phyloP scores from a whole-genome alignment of 23 red algal species.

The Cyanidium caldarium region DNA sequence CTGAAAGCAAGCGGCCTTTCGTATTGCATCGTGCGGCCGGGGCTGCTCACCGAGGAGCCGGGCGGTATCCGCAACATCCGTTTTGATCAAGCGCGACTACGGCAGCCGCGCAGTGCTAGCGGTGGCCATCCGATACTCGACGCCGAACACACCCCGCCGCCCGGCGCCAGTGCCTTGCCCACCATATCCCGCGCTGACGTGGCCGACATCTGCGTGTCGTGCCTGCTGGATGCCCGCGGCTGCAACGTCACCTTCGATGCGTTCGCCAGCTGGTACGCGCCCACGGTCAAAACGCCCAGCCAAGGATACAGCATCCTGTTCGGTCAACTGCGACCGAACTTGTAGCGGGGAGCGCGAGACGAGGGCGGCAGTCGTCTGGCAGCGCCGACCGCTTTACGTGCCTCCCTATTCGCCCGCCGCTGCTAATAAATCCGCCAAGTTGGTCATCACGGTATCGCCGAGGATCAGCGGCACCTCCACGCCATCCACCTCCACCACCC shows the following conservation, averaged over 20 bases:
- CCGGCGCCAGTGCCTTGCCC: slow-evolving; percentile 3
- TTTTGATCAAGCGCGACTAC: slow-evolving; percentile 27
- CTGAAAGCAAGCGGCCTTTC: slow-evolving; percentile 59
- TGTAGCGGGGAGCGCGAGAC: no score
- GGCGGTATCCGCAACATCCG: slow-evolving; percentile 46
- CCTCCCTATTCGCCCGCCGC: no score
- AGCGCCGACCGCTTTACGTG: no score
- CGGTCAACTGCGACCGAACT: slow-evolving; percentile 51
- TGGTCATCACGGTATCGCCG: no score
- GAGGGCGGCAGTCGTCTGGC: no score
- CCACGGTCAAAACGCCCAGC: slow-evolving; percentile 28
- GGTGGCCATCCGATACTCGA: neutral
- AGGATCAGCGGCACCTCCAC: no score
- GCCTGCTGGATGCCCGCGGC: slow-evolving; percentile 55
- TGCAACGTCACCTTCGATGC: slow-evolving; percentile 95
- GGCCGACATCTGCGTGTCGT: slow-evolving; percentile 64
- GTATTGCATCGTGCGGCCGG: slow-evolving; percentile 79
- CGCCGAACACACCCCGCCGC: neutral
- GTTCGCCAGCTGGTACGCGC: slow-evolving; percentile 66
- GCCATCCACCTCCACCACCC: no score
- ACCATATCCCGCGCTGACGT: slow-evolving; percentile 66
- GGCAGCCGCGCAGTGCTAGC: neutral
- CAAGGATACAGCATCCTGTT: slow-evolving; percentile 51
- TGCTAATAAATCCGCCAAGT: no score
- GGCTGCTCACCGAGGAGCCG: slow-evolving; percentile 52